These are phyloP conservation scores for Hymenoscyphus linearis DNA, from an alignment of 2,329 filamentous ascomycete species.

Conservation along the genomic window DNA sequence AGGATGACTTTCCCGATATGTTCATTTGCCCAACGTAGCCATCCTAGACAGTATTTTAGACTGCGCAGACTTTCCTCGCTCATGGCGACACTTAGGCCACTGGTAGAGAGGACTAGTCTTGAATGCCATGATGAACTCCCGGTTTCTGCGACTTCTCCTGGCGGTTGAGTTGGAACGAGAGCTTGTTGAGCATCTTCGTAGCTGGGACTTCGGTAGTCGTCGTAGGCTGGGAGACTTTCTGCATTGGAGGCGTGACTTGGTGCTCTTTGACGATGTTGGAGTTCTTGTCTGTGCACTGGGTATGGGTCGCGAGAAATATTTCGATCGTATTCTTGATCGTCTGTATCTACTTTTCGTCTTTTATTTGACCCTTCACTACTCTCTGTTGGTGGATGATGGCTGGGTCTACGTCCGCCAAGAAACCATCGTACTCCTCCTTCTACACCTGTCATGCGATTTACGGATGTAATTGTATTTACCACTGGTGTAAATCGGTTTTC, in stretches of 20 bases:
- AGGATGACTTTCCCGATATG: conserved; percentile 72
- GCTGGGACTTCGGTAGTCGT: conserved; percentile 68
- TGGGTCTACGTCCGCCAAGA: conserved; percentile 48
- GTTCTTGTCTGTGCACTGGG: conserved; percentile 23
- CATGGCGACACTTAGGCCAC: conserved; percentile 85
- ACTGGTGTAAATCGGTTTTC: conserved; percentile 84
- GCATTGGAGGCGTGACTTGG: conserved; percentile 41
- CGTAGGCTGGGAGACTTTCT: conserved; percentile 79
- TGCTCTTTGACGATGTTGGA: conserved; percentile 27
- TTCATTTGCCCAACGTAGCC: conserved; percentile 75
- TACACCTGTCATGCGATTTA: conserved; percentile 80
- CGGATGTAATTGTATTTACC: conserved; percentile 77
- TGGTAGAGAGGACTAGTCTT: conserved; percentile 82
- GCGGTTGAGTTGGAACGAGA: conserved; percentile 28
- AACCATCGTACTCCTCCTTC: conserved; percentile 85
- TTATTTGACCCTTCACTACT: conserved; percentile 47
- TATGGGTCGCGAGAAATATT: conserved; percentile 31
- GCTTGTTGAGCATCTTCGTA: conserved; percentile 57
- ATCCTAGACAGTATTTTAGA: conserved; percentile 76
- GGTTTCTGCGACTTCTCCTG: conserved; percentile 25
- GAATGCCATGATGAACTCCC: conserved; percentile 65
- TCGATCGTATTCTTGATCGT: conserved; percentile 30
- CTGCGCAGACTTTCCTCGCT: conserved; percentile 81
- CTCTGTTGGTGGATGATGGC: conserved; percentile 38
- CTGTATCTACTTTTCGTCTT: conserved; percentile 50